Base-by-base conservation (phyloP, 768 basidiomycete species). In the Paxillus ammoniavirescens region DNA sequence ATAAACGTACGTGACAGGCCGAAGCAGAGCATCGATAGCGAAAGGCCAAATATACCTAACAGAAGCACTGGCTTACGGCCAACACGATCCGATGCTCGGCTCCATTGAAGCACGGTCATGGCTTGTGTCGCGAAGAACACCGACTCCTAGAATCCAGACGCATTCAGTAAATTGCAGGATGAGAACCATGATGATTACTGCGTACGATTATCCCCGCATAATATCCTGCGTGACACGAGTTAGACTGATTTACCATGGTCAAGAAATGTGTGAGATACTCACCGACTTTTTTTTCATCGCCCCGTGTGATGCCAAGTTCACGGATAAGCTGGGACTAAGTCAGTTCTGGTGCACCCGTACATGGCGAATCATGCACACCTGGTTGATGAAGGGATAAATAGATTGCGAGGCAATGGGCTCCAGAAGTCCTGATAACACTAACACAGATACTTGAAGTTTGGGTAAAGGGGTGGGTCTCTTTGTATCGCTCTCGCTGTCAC, bases 1-100 rank as follows among this genome's bases (percentile, higher is more conserved):
- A 71, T 74, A 59, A 86, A 83, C 1, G 83, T 82, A 46, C 75
- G 74, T 8, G 85, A 85, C 47, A 87, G 67, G 21, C 86, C 86
- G 58, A 88, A 88, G 43, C 70, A 77, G 4, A 83, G 55, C 75
- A 85, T 85, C 0, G 84, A 86, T 1, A 81, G 44, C 9, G 64
- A 58, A 14, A 74, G 65, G 17, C 74, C 72, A 28, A 71, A 68
- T 28, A 73, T 49, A 51, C 73, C 75, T 47, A 71, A 58, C 43
- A 81, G 62, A 45, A 26, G 26, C 26, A 26, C 26, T 5, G 79
- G 79, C 52, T 78, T 78, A 26, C 79, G 75, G 5, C 80, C 79
- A 42, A 81, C 67, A 5, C 67, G 66, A 53, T 81, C 80, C 0
- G 80, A 81, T 0, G 74, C 63, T 8, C 75, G 68, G 37, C 75